Base-by-base conservation (phyloP, 1,284 basidiomycete species). In the Phellinidium pouzarii region DNA sequence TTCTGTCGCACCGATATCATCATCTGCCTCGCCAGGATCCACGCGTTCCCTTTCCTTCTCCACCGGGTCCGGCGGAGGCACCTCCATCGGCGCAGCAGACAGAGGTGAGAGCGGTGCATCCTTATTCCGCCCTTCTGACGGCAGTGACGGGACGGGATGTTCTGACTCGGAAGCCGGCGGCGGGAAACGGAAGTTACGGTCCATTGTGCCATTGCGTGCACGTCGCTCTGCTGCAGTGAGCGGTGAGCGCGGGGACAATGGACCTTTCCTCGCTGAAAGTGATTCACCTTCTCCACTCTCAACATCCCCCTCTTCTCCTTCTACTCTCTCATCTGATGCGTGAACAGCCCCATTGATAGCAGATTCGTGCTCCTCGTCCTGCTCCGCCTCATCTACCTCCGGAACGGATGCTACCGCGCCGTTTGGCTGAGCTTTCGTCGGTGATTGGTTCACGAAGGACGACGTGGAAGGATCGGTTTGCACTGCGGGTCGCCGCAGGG, bases 101-200 rank as follows among this genome's bases (percentile, higher is more conserved):
- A 80, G 62, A 0, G 61, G 53, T 1, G 62, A 59, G 25, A 71
- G 62, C 40, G 65, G 62, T 3, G 61, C 62, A 11, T 65, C 67
- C 29, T 54, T 59, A 3, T 64, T 61, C 1, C 56, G 53, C 14
- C 41, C 41, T 12, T 20, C 41, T 7, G 31, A 52, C 25, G 61
- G 58, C 22, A 60, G 46, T 9, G 61, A 44, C 0, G 63, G 62
- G 7, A 61, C 58, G 6, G 62, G 59, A 58, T 60, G 64, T 48
- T 62, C 58, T 40, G 65, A 57, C 6, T 50, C 51, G 23, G 63
- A 41, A 3, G 68, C 63, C 40, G 65, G 60, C 19, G 77, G 69
- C 23, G 86, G 87, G 70, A 90, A 91, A 61, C 77, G 81, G 69
- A 90, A 91, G 54, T 82, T 77, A 55, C 73, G 78, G 63, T 87